Percentiles rank a stretch among this genome's conserved stretches.
phyloP scores from a whole-genome alignment of 768 basidiomycete species.

The Hericium coralloides region DNA sequence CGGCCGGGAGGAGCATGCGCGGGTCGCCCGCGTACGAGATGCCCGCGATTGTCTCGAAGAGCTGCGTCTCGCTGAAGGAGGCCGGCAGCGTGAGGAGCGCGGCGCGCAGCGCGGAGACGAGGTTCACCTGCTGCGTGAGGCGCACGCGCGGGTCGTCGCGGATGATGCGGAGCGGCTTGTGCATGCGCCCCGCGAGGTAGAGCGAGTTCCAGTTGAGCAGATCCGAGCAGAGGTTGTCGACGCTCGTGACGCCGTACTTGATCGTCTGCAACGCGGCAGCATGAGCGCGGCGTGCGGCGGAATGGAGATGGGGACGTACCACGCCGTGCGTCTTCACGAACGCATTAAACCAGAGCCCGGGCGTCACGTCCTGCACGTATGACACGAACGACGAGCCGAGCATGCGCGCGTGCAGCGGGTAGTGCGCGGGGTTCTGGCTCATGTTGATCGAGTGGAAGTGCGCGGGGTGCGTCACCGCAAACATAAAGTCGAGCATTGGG shows the following conservation, averaged over 20 bases:
- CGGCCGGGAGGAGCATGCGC: slow-evolving; percentile 88
- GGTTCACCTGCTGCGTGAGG: slow-evolving; percentile 89
- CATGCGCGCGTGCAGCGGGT: slow-evolving; percentile 79
- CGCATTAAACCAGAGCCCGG: slow-evolving; percentile 96
- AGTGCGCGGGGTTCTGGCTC: slow-evolving; percentile 85
- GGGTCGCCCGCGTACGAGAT: slow-evolving; percentile 88
- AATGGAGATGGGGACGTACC: slow-evolving; percentile 43
- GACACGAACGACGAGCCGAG: slow-evolving; percentile 81
- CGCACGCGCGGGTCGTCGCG: slow-evolving; percentile 88
- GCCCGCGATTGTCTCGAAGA: slow-evolving; percentile 80
- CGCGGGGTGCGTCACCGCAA: slow-evolving; percentile 86
- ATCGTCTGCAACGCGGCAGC: slow-evolving; percentile 47
- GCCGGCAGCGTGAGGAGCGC: slow-evolving; percentile 80
- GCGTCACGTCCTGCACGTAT: slow-evolving; percentile 61
- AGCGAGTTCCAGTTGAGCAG: slow-evolving; percentile 88
- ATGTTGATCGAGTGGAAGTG: slow-evolving; percentile 97
- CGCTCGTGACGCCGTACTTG: slow-evolving; percentile 94
- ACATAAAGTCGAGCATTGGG: slow-evolving; percentile 95
- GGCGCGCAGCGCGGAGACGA: slow-evolving; percentile 83
- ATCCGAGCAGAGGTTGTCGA: slow-evolving; percentile 84
- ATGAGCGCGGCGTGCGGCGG: background rate
- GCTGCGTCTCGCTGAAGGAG: slow-evolving; percentile 70
- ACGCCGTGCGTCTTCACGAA: slow-evolving; percentile 78
- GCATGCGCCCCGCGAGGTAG: slow-evolving; percentile 93
- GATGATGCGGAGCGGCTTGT: slow-evolving; percentile 93